Evolutionary conservation across 495 filamentous ascomycete genomes (phyloP), one percentile per base, ranked within the genome.

Genomic region (Talaromyces trachyspermus): DNA sequence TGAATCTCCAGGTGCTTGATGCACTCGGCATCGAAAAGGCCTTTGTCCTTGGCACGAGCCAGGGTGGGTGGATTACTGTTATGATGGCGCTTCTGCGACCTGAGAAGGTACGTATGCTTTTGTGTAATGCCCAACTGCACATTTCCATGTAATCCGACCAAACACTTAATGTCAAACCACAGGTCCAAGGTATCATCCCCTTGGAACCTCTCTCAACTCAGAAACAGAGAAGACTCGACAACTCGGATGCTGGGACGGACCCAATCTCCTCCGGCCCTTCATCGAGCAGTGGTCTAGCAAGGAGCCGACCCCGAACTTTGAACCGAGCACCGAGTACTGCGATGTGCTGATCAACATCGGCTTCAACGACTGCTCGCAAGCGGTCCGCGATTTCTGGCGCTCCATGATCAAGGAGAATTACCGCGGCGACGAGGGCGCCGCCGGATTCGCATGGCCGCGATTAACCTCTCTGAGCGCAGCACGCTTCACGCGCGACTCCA

Each of bases 121-220:
- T 20, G 32, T 18, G 11, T 17, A 8, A 17, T 4, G 33, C n/a
- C 5, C 19, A 3, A 18, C 5, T 15, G 14, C 19, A 4, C 2
- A 36, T 36, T n/a, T n/a, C n/a, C n/a, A n/a, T n/a, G n/a, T n/a
- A n/a, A n/a, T n/a, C n/a, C n/a, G n/a, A n/a, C n/a, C n/a, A n/a
- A n/a, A n/a, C n/a, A n/a, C n/a, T n/a, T n/a, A n/a, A n/a, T n/a
- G n/a, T n/a, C n/a, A n/a, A n/a, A n/a, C n/a, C n/a, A n/a, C n/a
- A 75, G 74, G 79, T 84, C 46, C 42, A 61, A 3, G 81, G 81
- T 5, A 64, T 85, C 18, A 58, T 85, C n/a, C 71, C 1, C 57
- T 84, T 1, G 81, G 78, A 12, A 83, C 80, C 4, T 81, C 79
- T 5, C 70, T 85, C 61, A 79, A 84, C 52, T 68, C 56, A 50